A percentile compares a stretch with the other conserved stretches of the same genome.
Conservation (phyloP, 352 stramenopile species). For the Pythium scleroteichum region DNA sequence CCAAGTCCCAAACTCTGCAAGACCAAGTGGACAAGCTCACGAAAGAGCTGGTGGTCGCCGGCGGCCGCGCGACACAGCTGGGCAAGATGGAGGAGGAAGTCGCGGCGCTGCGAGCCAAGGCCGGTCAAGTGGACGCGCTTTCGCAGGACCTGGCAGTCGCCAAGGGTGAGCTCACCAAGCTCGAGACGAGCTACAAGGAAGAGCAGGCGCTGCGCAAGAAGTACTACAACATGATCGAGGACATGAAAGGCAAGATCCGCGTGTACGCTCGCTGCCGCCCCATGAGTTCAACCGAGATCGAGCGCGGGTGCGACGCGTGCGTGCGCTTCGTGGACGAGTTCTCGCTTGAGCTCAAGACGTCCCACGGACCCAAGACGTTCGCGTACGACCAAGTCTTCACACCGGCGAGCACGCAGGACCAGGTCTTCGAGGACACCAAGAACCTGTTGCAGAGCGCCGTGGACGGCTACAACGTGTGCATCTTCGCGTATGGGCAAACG, state of each 20-base stretch:
- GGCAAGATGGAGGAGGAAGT: conserved; percentile 69
- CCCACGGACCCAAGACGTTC: conserved; percentile 85
- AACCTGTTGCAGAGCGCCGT: conserved; percentile 89
- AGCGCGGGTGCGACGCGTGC: conserved; percentile 67
- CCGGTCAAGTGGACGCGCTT: conserved; percentile 52
- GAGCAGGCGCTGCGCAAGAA: conserved; percentile 92
- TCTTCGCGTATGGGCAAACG: conserved; percentile 95
- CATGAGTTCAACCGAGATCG: conserved; percentile 86
- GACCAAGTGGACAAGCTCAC: conserved; percentile 50
- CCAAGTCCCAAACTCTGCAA: conserved; percentile 41
- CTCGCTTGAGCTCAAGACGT: conserved; percentile 82
- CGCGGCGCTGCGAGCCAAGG: conserved; percentile 44
- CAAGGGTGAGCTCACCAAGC: conserved; percentile 40
- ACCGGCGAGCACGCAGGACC: conserved; percentile 63
- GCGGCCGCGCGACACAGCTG: conserved; percentile 55
- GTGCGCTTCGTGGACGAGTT: conserved; percentile 81
- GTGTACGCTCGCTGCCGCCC: conserved; percentile 91
- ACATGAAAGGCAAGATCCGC: conserved; percentile 96
- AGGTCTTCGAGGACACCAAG: conserved; percentile 93
- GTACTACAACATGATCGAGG: conserved; percentile 96
- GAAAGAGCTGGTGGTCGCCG: conserved; percentile 44
- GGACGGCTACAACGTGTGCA: conserved; percentile 92
- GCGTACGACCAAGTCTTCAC: conserved; percentile 91
- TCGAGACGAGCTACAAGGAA: conserved; percentile 83
- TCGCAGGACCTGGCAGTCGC: conserved; percentile 40